Base-by-base conservation (phyloP, 768 basidiomycete genomes). In the Strobilomyces echinocephalus region DNA sequence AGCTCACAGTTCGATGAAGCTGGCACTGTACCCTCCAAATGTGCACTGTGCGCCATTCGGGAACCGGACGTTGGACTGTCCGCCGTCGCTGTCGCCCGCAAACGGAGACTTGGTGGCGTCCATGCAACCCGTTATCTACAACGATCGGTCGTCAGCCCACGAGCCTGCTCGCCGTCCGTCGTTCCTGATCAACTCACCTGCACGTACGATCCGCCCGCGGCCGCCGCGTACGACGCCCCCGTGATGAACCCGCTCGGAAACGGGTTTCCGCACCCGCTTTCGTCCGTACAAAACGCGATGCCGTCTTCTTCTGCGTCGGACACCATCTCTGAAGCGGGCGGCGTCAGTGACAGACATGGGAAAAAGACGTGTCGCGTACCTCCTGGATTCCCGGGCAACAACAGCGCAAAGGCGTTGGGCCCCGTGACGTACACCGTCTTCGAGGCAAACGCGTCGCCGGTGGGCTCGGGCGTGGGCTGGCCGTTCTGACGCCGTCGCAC, bases 11-110 rank as follows among this genome's bases (percentile, higher is more conserved):
- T 79, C 71, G 36, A 80, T 78, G 54, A 80, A 80, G 52, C 79
- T 80, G 36, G 77, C 76, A 5, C 73, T 76, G 41, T 72, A 74
- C 5, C 79, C 79, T 39, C 79, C 79, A 53, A 75, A 80, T 3
- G 71, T 70, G 63, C 79, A 80, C 46, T 77, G 75, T 20, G 79
- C 79, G n/a, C 79, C 79, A 45, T 80, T 74, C 1, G 78, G 79
- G 59, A 73, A 80, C 21, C 79, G 73, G 40, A 74, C 68, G 46
- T 80, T 79, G 53, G 77, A 73, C 57, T 80, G 79, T 10, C 79
- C 79, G 8, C 79, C 79, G 5, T 69, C 67, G 39, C 80, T 76
- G 18, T 55, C 59, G 15, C 62, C 60, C 8, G 61, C 61, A 38
- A 71, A 74, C 18, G 72, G 69, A 50, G 67, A 69, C 46, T 54